Evolutionary conservation across 1,139 yeast species (phyloP).

Genomic region (Wickerhamomyces sp.): DNA sequence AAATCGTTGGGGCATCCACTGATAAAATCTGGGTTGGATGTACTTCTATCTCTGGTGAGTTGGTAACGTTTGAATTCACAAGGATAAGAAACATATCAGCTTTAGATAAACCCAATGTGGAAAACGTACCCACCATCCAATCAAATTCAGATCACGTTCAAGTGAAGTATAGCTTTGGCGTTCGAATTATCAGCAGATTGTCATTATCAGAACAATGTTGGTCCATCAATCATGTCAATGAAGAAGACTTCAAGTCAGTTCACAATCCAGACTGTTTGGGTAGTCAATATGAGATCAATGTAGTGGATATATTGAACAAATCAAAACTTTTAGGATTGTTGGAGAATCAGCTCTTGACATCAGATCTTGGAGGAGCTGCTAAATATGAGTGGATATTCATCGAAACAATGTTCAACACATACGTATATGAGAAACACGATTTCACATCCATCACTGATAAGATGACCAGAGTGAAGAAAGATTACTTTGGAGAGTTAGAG

Average conservation of each 20-base stretch:
- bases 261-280: conserved; percentile 41
- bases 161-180: not conserved
- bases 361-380: conserved; percentile 45
- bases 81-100: conserved; percentile 32
- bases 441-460: conserved; percentile 12
- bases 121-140: not conserved
- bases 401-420: no score
- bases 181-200: conserved; percentile 25
- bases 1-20: conserved; percentile 31
- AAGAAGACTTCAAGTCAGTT: conserved; percentile 44
- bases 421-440: not conserved
- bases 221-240: conserved; percentile 42
- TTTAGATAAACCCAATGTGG: conserved; percentile 6
- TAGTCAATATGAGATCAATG: conserved; percentile 39
- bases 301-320: conserved; percentile 33
- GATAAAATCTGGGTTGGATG: conserved; percentile 29
- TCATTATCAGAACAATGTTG: conserved; percentile 49
- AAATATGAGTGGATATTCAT: conserved; percentile 9
- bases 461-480: conserved; percentile 11
- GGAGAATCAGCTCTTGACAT: conserved; percentile 34
- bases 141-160: not conserved
- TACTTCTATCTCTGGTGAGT: conserved; percentile 46
- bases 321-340: conserved; percentile 33
- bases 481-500: conserved; percentile 3
- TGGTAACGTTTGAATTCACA: conserved; percentile 36